These are phyloP conservation scores for Carex arenaria DNA, from an alignment of 202 grass and related monocot species.

Conservation along the genomic window DNA sequence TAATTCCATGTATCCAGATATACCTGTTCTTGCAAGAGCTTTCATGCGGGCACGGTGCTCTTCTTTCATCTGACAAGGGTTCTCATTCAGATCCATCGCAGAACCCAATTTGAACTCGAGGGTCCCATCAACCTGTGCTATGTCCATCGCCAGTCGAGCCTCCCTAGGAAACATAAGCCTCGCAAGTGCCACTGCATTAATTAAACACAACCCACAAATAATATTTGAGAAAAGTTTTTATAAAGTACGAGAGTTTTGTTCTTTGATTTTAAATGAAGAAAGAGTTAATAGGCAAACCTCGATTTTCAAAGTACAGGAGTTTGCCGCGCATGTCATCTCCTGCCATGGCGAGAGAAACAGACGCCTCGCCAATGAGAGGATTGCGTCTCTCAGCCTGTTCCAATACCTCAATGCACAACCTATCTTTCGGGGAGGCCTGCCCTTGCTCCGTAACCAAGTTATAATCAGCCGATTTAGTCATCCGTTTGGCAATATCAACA, in stretches of 20 bases:
- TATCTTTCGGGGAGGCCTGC: constrained; percentile 57
- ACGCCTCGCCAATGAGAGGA: constrained; percentile 75
- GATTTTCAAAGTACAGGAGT: constrained; percentile 88
- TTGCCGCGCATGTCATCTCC: constrained; percentile 55
- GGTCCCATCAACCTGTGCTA: constrained; percentile 94
- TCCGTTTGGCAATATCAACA: constrained; percentile 67
- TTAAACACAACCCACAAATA: constrained; percentile 1
- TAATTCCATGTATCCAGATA: not conserved
- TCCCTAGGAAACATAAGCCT: constrained; percentile 88
- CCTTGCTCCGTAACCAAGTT: constrained; percentile 49
- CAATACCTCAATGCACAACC: constrained; percentile 82
- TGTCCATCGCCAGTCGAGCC: constrained; percentile 87
- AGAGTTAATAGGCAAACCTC: constrained; percentile 40
- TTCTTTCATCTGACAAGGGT: constrained; percentile 73
- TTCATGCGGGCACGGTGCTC: constrained; percentile 71
- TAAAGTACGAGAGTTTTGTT: not conserved
- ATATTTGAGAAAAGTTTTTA: not conserved
- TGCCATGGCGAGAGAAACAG: constrained; percentile 72
- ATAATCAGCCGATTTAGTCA: constrained; percentile 60
- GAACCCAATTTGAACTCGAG: constrained; percentile 62
- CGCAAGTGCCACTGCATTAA: constrained; percentile 73
- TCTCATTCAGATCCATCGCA: constrained; percentile 72
- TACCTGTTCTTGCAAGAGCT: constrained; percentile 92
- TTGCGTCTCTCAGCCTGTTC: constrained; percentile 90
- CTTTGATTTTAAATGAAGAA: not conserved